These are phyloP conservation scores for Ceratobasidium theobromae DNA, from an alignment of 1,284 basidiomycete species.

Conservation along the genomic window DNA sequence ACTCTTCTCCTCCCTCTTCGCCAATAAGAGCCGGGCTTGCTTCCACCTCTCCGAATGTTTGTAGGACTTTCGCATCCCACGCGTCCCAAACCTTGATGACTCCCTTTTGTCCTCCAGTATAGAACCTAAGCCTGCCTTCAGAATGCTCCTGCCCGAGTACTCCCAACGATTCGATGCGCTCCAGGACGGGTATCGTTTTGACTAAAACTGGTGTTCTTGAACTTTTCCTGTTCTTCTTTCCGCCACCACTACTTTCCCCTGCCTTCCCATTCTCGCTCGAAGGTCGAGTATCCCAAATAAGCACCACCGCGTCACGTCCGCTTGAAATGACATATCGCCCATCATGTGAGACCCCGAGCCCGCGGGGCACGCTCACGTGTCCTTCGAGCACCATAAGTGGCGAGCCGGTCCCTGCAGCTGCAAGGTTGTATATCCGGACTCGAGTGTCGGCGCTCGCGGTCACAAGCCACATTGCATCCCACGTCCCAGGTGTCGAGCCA, in stretches of 20 bases:
- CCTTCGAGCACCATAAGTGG: conserved; percentile 83
- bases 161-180: conserved; percentile 85
- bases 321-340: conserved; percentile 86
- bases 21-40: conserved; percentile 39
- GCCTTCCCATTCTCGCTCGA: conserved; percentile 34
- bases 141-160: conserved; percentile 56
- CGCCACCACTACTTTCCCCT: conserved; percentile 42
- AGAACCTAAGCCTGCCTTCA: conserved; percentile 60
- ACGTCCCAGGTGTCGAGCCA: conserved; percentile 27
- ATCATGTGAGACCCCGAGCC: conserved; percentile 79
- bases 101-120: conserved; percentile 88
- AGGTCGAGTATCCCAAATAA: conserved; percentile 77
- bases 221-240: conserved; percentile 56
- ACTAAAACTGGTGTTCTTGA: conserved; percentile 57
- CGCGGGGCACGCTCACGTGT: conserved; percentile 88
- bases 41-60: conserved; percentile 58
- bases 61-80: conserved; percentile 61
- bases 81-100: conserved; percentile 82
- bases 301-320: conserved; percentile 85
- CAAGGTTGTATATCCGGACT: conserved; percentile 88
- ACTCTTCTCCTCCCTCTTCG: conserved; percentile 67
- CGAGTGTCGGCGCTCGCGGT: conserved; percentile 88
- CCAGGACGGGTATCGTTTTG: conserved; percentile 85
- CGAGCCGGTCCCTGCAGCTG: conserved; percentile 57
- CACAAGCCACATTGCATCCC: conserved; percentile 52